phyloP scores from a whole-genome alignment of 2,329 filamentous ascomycete genomes.

The Monilinia polystroma region DNA sequence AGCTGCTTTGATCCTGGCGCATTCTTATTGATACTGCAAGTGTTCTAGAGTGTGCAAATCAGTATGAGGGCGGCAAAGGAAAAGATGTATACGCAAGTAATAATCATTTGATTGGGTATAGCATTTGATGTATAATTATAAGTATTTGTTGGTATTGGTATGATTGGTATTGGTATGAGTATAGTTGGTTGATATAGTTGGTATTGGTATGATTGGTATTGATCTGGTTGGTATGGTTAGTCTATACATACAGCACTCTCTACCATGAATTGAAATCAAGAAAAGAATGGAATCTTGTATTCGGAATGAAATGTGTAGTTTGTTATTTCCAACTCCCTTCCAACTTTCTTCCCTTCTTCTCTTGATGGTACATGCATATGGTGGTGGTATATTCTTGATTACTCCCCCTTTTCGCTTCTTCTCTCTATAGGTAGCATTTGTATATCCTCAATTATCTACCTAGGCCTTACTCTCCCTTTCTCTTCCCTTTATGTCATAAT shows the following conservation, averaged over 20 bases:
- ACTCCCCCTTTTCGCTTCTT: conserved; percentile 7
- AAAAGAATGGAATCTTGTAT: not conserved
- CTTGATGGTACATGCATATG: too few species aligned
- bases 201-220: too few species aligned
- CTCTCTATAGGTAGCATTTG: not conserved
- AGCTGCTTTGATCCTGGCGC: too few species aligned
- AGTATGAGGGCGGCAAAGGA: too few species aligned
- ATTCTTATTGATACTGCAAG: too few species aligned
- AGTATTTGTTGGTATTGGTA: too few species aligned
- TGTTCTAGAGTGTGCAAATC: too few species aligned
- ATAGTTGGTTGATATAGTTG: too few species aligned
- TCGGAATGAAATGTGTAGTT: not conserved
- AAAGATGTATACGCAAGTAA: not conserved
- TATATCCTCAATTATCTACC: conserved; percentile 2
- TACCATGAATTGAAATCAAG: not conserved
- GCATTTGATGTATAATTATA: too few species aligned
- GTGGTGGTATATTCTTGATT: not conserved
- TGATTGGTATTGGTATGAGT: too few species aligned
- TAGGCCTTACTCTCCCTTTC: not conserved
- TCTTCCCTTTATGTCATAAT: not conserved
- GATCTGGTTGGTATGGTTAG: too few species aligned
- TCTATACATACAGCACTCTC: not conserved
- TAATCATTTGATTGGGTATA: too few species aligned
- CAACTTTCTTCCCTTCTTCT: not conserved
- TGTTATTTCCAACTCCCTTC: not conserved